Conservation (phyloP, 2,329 filamentous ascomycete species). For the Colletotrichum phormii region DNA sequence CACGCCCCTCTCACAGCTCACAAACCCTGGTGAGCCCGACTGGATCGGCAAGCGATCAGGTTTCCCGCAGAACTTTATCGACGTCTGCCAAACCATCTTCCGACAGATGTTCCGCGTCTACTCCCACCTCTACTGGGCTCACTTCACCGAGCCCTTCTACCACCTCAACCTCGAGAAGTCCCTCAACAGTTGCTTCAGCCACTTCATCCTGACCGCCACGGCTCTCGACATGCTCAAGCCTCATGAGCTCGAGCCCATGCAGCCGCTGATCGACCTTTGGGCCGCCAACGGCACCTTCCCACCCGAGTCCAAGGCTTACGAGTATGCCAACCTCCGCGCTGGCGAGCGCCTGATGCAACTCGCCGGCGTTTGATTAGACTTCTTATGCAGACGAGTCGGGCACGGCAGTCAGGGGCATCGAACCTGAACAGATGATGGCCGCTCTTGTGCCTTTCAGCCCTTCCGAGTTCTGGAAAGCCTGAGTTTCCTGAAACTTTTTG, state of each 20-base stretch:
- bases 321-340: conserved; percentile 71
- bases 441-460: background rate
- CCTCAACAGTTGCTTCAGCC: conserved; percentile 88
- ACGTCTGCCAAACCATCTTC: conserved; percentile 93
- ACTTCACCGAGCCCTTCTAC: conserved; percentile 88
- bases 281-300: conserved; percentile 89
- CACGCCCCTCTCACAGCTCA: conserved; percentile 71
- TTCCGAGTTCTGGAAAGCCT: background rate
- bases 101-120: conserved; percentile 99
- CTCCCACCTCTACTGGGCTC: conserved; percentile 96
- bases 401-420: background rate
- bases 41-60: conserved; percentile 95
- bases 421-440: background rate
- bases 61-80: conserved; percentile 90
- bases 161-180: conserved; percentile 84
- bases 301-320: conserved; percentile 75
- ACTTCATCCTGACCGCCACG: conserved; percentile 84
- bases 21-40: conserved; percentile 70
- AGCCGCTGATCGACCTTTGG: conserved; percentile 92
- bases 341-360: conserved; percentile 70
- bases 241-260: conserved; percentile 95
- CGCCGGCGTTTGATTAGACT: conserved; percentile 43
- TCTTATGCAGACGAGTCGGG: background rate
- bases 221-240: conserved; percentile 87
- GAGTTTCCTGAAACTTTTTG: background rate